A percentile compares a stretch with the other conserved stretches of the same genome.
phyloP scores from a whole-genome alignment of 2,329 filamentous ascomycete species.

The Aspergillus spinulosporus region DNA sequence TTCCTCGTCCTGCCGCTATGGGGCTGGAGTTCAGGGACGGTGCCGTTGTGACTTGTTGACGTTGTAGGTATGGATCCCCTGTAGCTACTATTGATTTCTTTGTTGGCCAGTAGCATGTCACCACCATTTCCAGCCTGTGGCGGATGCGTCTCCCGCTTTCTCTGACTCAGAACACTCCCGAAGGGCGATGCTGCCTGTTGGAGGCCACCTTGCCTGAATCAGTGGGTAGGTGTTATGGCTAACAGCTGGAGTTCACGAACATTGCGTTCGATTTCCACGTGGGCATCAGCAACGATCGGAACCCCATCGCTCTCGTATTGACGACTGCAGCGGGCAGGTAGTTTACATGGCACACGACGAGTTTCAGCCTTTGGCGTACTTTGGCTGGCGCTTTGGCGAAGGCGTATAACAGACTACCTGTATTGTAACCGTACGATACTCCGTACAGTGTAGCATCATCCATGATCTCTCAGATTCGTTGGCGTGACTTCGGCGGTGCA shows the following conservation, averaged over 20 bases:
- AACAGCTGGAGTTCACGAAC: too few relatives aligned
- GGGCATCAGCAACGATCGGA: neutral
- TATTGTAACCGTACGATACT: neutral
- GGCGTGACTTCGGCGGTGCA: neutral
- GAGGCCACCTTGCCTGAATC: too few relatives aligned
- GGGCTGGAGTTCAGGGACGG: neutral
- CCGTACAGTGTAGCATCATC: neutral
- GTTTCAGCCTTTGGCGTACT: neutral
- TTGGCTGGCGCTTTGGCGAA: neutral
- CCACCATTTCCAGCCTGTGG: neutral
- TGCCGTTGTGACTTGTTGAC: neutral
- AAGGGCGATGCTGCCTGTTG: too few relatives aligned
- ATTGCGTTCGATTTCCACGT: neutral
- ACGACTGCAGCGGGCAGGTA: neutral
- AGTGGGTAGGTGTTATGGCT: too few relatives aligned
- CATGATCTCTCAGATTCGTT: neutral
- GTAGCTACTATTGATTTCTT: neutral
- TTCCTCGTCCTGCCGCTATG: neutral
- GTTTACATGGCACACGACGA: neutral
- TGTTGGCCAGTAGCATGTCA: neutral
- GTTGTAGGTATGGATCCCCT: neutral
- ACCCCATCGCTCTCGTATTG: neutral
- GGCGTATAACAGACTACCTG: neutral
- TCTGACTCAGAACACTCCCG: too few relatives aligned
- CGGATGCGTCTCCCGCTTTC: too few relatives aligned